Evolutionary conservation across 768 basidiomycete genomes (phyloP).

Genomic region (Ramaria rubella): DNA sequence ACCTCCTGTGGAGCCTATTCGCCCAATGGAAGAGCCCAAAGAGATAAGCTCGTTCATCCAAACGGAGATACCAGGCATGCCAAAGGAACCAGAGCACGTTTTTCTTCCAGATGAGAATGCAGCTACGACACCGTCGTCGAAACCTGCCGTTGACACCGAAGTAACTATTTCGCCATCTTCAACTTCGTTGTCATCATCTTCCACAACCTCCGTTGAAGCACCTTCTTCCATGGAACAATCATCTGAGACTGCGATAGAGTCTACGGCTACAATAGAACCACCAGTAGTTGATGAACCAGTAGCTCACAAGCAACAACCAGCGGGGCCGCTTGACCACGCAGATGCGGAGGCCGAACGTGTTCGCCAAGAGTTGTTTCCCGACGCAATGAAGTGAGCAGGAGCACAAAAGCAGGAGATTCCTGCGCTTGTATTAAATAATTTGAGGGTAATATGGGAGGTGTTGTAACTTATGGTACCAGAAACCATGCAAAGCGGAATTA

Average conservation of each 20-base stretch:
- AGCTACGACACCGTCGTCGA: constrained; percentile 6
- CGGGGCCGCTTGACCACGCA: constrained; percentile 25
- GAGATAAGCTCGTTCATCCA: constrained; percentile 31
- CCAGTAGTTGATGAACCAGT: not conserved
- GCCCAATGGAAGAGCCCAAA: constrained; percentile 25
- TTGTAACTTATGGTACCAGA: not conserved
- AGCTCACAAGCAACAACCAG: not conserved
- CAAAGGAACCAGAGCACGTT: constrained; percentile 11
- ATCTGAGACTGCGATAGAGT: not conserved
- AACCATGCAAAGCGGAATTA: too few relatives aligned
- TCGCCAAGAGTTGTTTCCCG: constrained; percentile 32
- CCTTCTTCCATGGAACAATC: not conserved
- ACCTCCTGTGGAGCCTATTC: constrained; percentile 13
- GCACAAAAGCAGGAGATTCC: not conserved
- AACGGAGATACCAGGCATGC: not conserved
- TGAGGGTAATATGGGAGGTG: not conserved
- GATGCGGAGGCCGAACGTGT: constrained; percentile 31
- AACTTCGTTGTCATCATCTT: not conserved
- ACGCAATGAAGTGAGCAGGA: constrained; percentile 12
- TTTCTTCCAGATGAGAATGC: not conserved
- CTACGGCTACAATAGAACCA: not conserved
- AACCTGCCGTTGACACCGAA: not conserved
- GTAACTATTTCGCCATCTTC: not conserved
- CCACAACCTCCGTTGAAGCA: not conserved
- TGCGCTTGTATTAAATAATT: not conserved